Evolutionary conservation across 23 red algal species (phyloP).

Genomic region (Gracilaria gracilis): DNA sequence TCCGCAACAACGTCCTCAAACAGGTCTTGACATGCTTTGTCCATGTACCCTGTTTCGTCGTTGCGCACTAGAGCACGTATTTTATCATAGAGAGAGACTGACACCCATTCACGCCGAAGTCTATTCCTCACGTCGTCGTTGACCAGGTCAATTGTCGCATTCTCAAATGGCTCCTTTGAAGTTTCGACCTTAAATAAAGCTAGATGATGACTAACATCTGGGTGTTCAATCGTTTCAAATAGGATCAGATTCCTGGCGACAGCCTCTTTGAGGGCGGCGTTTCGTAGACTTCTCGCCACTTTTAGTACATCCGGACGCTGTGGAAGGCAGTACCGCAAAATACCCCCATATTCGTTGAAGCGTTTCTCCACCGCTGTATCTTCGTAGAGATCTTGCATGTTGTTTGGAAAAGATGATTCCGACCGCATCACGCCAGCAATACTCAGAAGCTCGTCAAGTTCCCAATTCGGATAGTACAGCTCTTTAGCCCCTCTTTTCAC

Average conservation of each 20-base stretch:
- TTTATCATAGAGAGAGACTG: background rate
- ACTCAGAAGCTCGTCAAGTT: background rate
- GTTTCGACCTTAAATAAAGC: background rate
- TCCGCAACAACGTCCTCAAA: background rate
- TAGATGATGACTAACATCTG: background rate
- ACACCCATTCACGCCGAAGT: background rate
- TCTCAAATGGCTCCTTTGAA: background rate
- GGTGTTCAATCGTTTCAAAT: background rate
- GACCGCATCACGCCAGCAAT: background rate
- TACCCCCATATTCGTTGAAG: background rate
- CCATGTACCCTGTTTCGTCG: background rate
- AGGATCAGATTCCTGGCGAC: background rate
- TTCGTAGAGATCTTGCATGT: background rate
- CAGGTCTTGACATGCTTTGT: background rate
- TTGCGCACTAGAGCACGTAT: background rate
- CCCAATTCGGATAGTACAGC: background rate
- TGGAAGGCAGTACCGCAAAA: slow-evolving; percentile 9
- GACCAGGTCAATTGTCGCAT: slow-evolving; percentile 1
- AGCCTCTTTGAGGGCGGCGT: background rate
- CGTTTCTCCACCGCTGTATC: background rate
- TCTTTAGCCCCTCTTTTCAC: background rate
- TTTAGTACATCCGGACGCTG: background rate
- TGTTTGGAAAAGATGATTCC: background rate
- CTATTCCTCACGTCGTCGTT: background rate
- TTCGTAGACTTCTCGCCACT: background rate